Conservation (phyloP, 2,329 filamentous ascomycete species). For the Colletotrichum eremochloae region DNA sequence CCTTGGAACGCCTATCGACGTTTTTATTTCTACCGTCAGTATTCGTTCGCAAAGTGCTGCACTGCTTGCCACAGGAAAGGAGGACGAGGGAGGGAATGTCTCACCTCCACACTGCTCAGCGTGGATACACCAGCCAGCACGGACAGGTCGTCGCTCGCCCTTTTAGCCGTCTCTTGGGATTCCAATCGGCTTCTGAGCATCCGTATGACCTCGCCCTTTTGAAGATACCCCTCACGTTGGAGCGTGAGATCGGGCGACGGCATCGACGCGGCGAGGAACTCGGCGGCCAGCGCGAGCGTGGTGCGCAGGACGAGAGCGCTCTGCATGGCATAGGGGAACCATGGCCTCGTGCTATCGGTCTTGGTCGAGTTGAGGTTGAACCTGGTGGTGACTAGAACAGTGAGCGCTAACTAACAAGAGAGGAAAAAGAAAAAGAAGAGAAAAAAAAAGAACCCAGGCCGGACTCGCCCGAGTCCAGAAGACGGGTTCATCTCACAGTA, state of each 20-base stretch:
- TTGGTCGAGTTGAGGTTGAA: conserved; percentile 41
- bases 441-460: not conserved
- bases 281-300: conserved; percentile 40
- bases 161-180: conserved; percentile 2
- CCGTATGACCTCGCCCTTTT: conserved; percentile 42
- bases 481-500: conserved; percentile 36
- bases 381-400: conserved; percentile 39
- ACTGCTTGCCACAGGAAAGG: too few relatives aligned
- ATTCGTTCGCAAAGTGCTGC: not conserved
- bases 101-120: conserved; percentile 40
- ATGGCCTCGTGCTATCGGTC: conserved; percentile 38
- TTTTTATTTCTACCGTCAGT: not conserved
- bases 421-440: not conserved
- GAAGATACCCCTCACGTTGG: conserved; percentile 37
- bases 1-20: conserved; percentile 40
- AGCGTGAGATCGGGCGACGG: conserved; percentile 35
- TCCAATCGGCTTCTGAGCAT: conserved; percentile 32
- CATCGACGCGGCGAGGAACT: conserved; percentile 35
- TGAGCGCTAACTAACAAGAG: conserved; percentile 1
- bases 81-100: not conserved
- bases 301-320: conserved; percentile 41
- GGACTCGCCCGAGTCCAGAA: not conserved
- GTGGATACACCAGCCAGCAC: conserved; percentile 38
- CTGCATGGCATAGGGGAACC: conserved; percentile 44
- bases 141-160: conserved; percentile 26